Base-by-base conservation (phyloP, 352 stramenopile species). In the Pythium phragmiticola region DNA sequence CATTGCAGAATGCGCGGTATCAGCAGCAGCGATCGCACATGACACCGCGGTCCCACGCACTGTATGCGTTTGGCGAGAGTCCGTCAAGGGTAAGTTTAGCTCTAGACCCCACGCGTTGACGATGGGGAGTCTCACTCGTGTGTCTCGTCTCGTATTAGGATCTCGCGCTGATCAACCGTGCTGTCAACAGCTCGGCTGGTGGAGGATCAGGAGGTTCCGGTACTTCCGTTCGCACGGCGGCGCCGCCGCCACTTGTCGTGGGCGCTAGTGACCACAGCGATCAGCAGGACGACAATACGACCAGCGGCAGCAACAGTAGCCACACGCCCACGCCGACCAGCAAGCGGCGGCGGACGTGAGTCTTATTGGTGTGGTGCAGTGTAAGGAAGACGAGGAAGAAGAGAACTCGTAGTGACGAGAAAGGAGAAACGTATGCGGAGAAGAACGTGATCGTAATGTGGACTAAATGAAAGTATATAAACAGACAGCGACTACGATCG, bases 1-100 rank as follows among this genome's bases (percentile, higher is more conserved):
- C 87, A 7, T 65, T 93, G 30, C 85, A 92, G 62, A 88, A 93
- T 60, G 76, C 84, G 11, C 77, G 84, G 17, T 70, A 92, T 23
- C 70, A 76, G 42, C 75, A 92, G 59, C 80, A 86, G 26, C 82
- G 84, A 16, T 81, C 82, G 11, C 70, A 89, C 17, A 69, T 92
- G 47, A 94, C 86, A 0, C 87, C 84, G 13, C 81, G 87, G 0
- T 93, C 84, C 2, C 87, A 94, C 41, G 87, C 83, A 23, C 67
- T 95, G 54, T 95, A 95, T 50, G 87, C 87, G 0, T 92, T 95
- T 72, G 87, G 87, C n/a, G 87, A 95, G 53, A 94, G 84, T 61
- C 84, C 87, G 4, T 80, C 87, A 13, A 69, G 83, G 58, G 87
- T 95, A 80, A 56, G 81, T 9, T 7, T 19, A 33, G 17, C n/a